Base-by-base conservation (phyloP, 148 eudicot species). In the Linanthus parryae region DNA sequence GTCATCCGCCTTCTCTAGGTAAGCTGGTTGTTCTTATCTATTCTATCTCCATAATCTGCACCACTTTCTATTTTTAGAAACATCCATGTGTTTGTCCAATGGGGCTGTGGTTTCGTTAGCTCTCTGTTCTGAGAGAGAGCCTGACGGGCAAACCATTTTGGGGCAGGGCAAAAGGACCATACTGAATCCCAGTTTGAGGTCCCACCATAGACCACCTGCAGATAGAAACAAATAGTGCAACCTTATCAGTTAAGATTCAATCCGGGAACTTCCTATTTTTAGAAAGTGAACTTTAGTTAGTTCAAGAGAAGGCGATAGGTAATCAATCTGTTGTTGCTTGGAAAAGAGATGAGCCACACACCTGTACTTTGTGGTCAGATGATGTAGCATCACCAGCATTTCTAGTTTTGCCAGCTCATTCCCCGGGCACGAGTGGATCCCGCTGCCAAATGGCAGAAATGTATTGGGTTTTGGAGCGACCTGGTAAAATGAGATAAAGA, bases 301-400 rank as follows among this genome's bases (percentile, higher is more conserved):
- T 42, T 42, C 17, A 5, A n/a, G n/a, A n/a, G n/a, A n/a, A n/a
- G n/a, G n/a, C n/a, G n/a, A 21, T 28, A 13, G 34, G 17, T 2
- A 42, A 23, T 7, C 5, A 23, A n/a, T 25, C 30, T 39, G 33
- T 22, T 18, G 8, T 26, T n/a, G 27, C 9, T 28, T 2, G 27
- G 64, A 14, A 19, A 39, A 15, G 5, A 22, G 44, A 12, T 24
- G 34, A 50, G 56, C 53, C 9, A 59, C 56, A 10, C 5, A 82
- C 89, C 89, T 82, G 72, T 79, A 82, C 42, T 79, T 82, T 50
- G 89, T 82, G 63, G 89, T 82, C 48, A 82, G 61, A 51, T 82
- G 84, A 69, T 82, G 89, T 23, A 82, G 35, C 7, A 82, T 69
- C 30, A 82, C 63, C 46, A 79, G 58, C 19, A 79, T 70, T 72